A percentile compares a stretch with the other conserved stretches of the same genome.
phyloP scores from a whole-genome alignment of 2,329 filamentous ascomycete genomes.

The Penicillium oxalicum region DNA sequence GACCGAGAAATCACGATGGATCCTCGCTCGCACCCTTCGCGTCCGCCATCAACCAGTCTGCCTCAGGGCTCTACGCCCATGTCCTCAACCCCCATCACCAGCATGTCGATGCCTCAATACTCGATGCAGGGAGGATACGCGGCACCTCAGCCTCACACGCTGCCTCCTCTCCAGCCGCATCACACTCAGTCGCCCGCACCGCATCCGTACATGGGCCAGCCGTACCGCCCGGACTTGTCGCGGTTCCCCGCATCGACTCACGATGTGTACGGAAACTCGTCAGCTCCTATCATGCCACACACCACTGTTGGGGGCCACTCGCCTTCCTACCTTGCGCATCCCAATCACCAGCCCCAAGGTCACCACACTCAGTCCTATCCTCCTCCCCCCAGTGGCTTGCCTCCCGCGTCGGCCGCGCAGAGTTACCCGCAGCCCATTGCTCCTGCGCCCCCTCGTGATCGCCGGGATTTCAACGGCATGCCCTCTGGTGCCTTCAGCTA shows the following conservation, averaged over 20 bases:
- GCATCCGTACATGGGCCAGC: conserved; percentile 39
- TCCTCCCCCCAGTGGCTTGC: conserved; percentile 51
- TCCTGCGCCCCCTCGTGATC: conserved; percentile 56
- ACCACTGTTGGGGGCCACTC: conserved; percentile 39
- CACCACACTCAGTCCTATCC: conserved; percentile 38
- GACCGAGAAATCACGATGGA: conserved; percentile 28
- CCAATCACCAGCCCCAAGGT: conserved; percentile 34
- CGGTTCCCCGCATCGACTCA: conserved; percentile 39
- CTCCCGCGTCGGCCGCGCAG: conserved; percentile 59
- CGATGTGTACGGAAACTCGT: conserved; percentile 39
- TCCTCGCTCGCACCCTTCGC: conserved; percentile 40
- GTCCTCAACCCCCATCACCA: conserved; percentile 41
- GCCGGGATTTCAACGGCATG: conserved; percentile 59
- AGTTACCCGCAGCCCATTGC: conserved; percentile 71
- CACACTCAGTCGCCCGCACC: conserved; percentile 41
- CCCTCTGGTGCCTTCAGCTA: conserved; percentile 61
- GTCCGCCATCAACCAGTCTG: conserved; percentile 41
- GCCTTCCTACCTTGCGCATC: conserved; percentile 39
- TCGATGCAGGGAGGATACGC: conserved; percentile 42
- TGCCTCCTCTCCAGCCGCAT: conserved; percentile 44
- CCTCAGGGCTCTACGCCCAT: conserved; percentile 42
- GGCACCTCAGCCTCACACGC: conserved; percentile 40
- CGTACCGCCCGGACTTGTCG: conserved; percentile 39
- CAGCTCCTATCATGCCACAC: conserved; percentile 40
- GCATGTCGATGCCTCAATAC: conserved; percentile 44